Percentiles rank a stretch among this genome's conserved stretches.
Evolutionary conservation across 805 yeast genomes (phyloP).

Genomic region (Ogataea naganishii): DNA sequence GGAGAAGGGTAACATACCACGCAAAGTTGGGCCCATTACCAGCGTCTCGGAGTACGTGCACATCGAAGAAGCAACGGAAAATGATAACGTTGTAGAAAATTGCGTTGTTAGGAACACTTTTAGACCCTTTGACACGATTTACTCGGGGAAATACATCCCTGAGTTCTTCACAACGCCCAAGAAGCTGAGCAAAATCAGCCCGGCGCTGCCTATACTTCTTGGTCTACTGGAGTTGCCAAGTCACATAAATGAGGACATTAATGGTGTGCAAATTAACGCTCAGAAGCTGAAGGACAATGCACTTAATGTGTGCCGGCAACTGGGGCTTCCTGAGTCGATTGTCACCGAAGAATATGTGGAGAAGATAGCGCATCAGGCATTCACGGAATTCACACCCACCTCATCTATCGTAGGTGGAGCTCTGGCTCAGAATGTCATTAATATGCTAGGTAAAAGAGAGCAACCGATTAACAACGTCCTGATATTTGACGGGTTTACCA

Average conservation of each 20-base stretch:
- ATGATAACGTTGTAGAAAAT: slow-evolving; percentile 26
- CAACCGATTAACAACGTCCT: slow-evolving; percentile 77
- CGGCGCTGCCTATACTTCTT: slow-evolving; percentile 49
- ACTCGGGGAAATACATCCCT: slow-evolving; percentile 24
- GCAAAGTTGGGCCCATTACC: slow-evolving; percentile 42
- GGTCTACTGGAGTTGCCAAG: slow-evolving; percentile 42
- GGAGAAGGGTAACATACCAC: slow-evolving; percentile 38
- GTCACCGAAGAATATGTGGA: slow-evolving; percentile 30
- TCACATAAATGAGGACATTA: slow-evolving; percentile 16
- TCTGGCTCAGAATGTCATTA: slow-evolving; percentile 83
- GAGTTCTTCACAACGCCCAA: slow-evolving; percentile 18
- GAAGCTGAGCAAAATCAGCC: slow-evolving; percentile 41
- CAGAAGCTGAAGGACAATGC: slow-evolving; percentile 24
- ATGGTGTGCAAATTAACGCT: slow-evolving; percentile 11
- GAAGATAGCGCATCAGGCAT: slow-evolving; percentile 37
- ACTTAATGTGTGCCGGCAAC: slow-evolving; percentile 21
- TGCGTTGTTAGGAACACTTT: slow-evolving; percentile 29
- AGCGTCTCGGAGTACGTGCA: slow-evolving; percentile 32
- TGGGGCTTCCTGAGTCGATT: slow-evolving; percentile 39
- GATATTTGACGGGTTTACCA: slow-evolving; percentile 61
- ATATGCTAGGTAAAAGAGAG: slow-evolving; percentile 66
- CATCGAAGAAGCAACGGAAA: slow-evolving; percentile 27
- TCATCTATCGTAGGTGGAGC: slow-evolving; percentile 88
- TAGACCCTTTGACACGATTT: slow-evolving; percentile 26
- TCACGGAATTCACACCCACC: slow-evolving; percentile 69